A percentile compares a stretch with the other conserved stretches of the same genome.
phyloP scores from a whole-genome alignment of 495 filamentous ascomycete species.

The Aspergillus steynii region DNA sequence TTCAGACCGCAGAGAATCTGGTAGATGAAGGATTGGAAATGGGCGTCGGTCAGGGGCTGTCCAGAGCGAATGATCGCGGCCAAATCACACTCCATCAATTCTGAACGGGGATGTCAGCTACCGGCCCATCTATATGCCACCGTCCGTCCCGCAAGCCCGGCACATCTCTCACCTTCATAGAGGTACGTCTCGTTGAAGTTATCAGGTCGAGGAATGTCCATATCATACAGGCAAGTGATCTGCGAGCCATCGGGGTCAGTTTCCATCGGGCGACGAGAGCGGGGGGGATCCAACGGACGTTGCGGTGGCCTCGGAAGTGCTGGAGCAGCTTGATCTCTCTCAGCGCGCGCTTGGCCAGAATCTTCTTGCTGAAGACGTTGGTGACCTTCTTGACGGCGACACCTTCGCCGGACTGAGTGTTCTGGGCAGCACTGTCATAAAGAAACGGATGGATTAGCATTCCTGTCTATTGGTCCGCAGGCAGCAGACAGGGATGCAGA shows the following conservation, averaged over 20 bases:
- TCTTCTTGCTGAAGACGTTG: constrained; percentile 99
- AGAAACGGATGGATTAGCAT: neutral
- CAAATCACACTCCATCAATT: constrained; percentile 98
- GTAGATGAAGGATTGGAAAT: constrained; percentile 94
- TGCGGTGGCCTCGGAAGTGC: constrained; percentile 89
- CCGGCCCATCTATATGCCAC: neutral
- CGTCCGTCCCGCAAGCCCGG: neutral
- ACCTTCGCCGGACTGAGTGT: constrained; percentile 88
- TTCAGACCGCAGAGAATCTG: constrained; percentile 95
- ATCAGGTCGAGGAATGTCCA: constrained; percentile 97
- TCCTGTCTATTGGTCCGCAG: neutral
- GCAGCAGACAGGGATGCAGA: neutral
- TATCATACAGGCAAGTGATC: constrained; percentile 99
- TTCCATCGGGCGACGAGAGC: constrained; percentile 14
- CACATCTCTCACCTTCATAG: constrained; percentile 74
- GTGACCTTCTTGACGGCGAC: constrained; percentile 99
- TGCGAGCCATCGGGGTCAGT: constrained; percentile 41
- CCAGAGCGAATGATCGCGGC: constrained; percentile 97
- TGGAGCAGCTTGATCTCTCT: constrained; percentile 98
- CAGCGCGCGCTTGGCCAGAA: constrained; percentile 93
- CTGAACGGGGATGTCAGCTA: constrained; percentile 41
- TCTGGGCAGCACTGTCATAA: constrained; percentile 77
- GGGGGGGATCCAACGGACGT: constrained; percentile 47
- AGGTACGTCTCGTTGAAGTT: constrained; percentile 99
- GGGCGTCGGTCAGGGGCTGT: constrained; percentile 92